Base-by-base conservation (phyloP, 2,329 filamentous ascomycete species). In the Neofusicoccum parvum region DNA sequence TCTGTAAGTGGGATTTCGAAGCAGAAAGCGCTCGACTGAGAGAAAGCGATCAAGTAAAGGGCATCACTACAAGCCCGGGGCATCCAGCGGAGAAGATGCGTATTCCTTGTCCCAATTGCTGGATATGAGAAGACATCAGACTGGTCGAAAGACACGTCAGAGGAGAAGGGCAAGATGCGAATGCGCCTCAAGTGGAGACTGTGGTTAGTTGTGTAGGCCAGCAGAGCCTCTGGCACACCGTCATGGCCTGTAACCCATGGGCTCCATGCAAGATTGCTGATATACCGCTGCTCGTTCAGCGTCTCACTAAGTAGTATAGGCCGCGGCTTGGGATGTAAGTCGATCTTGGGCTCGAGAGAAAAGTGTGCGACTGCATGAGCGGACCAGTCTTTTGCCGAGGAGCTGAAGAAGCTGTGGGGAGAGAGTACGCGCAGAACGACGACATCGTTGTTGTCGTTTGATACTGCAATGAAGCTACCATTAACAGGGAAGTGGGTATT, bases 391-490 rank as follows among this genome's bases (percentile, higher is more conserved):
- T 46, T 15, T 12, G 48, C 27, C 17, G 46, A 11, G n/a, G 54
- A 37, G 37, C 64, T 65, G 48, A 74, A 63, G 3, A 72, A 70
- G 23, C 78, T 72, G 46, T 78, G 72, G 1, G 80, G 79, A 4
- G 80, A 78, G 11, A 73, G 66, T 14, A 81, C 58, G n/a, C 68
- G 67, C 4, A 81, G 20, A 7, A 81, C 67, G 5, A 75, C 67
- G 10, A 82, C 69, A 17, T 81, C 72, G 37, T 79, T 80, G 46
- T 78, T 73, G 45, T 81, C 80, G 51, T 80, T 81, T 3, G 78
- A 71, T 3, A 80, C 70, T 7, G 75, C 78, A 41, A 82, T 51
- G 15, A 78, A 71, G 50, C 46, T 46, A 49, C 64, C 54, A 27
- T 60, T 65, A 15, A 65, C 32, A 10, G 64, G 64, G 12, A 65